Base-by-base conservation (phyloP, 306 rosid genomes). In the Lathyrus aphaca region DNA sequence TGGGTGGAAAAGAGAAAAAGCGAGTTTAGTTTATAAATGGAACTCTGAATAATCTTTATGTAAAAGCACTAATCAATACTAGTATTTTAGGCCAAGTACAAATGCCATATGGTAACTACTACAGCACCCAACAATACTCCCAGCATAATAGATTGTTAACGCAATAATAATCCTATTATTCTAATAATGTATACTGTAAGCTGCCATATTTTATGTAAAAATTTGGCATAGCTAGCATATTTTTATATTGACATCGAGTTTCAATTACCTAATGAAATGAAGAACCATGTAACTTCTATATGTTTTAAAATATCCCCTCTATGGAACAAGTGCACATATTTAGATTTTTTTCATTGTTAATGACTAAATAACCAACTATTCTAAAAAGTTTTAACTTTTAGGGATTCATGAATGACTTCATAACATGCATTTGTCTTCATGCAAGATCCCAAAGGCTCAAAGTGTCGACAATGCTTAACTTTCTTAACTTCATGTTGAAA, bases 221-320 rank as follows among this genome's bases (percentile, higher is more conserved):
- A 25, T 5, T 50, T 44, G 49, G 17, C 49, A 11, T 14, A 44
- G 15, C 49, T 44, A 13, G 15, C 39, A 56, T 56, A 56, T 71
- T 15, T 51, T 51, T 51, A 64, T 59, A 11, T 43, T 72, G 82
- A 48, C 19, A n/a, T 64, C 29, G 42, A 57, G 59, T 57, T 68
- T 75, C 66, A 55, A 19, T 55, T 50, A 35, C 49, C 49, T 70
- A 30, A 58, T 66, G 11, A 63, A 74, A 57, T 23, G n/a, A 54
- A 54, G 60, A 51, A 45, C 48, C 46, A 73, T 54, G 10, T 23
- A 48, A 57, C 73, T 53, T 50, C 35, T 38, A 29, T 14, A 4
- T 37, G 60, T 66, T 14, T 66, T 8, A 4, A 55, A 69, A 64
- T 74, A 35, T 49, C 48, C 32, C 55, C 54, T 66, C 37, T 46